Evolutionary conservation across 306 rosid genomes (phyloP).

Genomic region (Malus fusca): DNA sequence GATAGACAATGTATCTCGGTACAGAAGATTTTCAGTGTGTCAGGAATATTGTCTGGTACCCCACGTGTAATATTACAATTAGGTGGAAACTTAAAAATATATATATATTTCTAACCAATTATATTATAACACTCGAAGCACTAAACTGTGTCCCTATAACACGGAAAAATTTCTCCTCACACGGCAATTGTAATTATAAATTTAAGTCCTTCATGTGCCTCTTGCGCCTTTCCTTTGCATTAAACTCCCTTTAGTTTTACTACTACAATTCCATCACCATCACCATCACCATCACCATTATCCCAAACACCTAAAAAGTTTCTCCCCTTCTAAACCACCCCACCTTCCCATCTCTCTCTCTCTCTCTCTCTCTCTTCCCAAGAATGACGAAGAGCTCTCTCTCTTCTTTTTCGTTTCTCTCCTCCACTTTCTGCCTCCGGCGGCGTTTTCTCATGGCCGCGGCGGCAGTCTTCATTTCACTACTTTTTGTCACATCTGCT

Average conservation of each 20-base stretch:
- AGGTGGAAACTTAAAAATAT: too few species aligned
- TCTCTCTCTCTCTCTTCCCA: conserved; percentile 1
- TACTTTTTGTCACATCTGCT: neutral
- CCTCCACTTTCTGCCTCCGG: neutral
- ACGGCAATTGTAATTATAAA: too few species aligned
- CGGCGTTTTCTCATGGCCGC: neutral
- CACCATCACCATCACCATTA: neutral
- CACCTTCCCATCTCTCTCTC: neutral
- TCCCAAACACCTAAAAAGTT: neutral
- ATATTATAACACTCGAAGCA: too few species aligned
- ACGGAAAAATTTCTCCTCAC: too few species aligned
- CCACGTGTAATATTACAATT: too few species aligned
- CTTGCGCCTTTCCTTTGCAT: conserved; percentile 41
- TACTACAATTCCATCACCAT: neutral
- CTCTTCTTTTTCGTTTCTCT: conserved; percentile 31
- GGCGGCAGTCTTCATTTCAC: neutral
- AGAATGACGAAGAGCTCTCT: conserved; percentile 45
- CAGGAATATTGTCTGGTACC: rapidly evolving
- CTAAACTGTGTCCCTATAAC: too few species aligned
- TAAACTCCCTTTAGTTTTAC: conserved; percentile 5
- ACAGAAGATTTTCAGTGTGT: too few species aligned
- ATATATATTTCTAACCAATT: too few species aligned
- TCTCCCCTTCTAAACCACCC: neutral
- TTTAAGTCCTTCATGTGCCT: conserved; percentile 54
- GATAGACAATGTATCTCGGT: too few species aligned